These are phyloP conservation scores for Apiospora koreana DNA, from an alignment of 2,329 filamentous ascomycete species.

Conservation along the genomic window DNA sequence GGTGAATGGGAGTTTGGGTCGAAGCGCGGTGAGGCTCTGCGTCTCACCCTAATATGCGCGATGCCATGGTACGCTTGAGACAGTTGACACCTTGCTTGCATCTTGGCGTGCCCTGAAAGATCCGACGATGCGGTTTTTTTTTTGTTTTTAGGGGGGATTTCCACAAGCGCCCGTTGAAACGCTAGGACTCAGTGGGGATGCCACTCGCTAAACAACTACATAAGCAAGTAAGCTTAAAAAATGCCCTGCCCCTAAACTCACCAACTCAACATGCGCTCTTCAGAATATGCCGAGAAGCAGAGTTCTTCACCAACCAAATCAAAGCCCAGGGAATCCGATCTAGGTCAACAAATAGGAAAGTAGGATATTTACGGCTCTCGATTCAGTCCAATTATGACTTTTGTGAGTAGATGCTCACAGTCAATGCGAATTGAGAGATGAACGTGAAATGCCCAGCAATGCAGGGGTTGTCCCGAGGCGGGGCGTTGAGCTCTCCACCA, in stretches of 20 bases:
- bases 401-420: background rate
- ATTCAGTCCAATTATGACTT: background rate
- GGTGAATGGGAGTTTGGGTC: background rate
- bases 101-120: conserved; percentile 5
- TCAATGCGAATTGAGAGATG: background rate
- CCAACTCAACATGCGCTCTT: background rate
- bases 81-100: background rate
- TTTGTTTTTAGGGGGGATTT: no score
- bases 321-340: no score
- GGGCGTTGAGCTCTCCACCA: conserved; percentile 7
- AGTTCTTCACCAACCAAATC: no score
- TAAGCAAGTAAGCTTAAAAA: no score
- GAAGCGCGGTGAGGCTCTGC: background rate
- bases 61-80: conserved; percentile 1
- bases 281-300: background rate
- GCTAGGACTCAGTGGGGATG: background rate
- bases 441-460: background rate
- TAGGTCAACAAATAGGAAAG: no score
- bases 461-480: background rate
- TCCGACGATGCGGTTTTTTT: conserved; percentile 9
- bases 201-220: background rate
- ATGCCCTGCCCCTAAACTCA: background rate
- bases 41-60: background rate
- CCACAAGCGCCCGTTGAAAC: background rate
- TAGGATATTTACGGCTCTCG: no score